phyloP scores from a whole-genome alignment of 1,284 basidiomycete species.

The Sanghuangporus baumii region DNA sequence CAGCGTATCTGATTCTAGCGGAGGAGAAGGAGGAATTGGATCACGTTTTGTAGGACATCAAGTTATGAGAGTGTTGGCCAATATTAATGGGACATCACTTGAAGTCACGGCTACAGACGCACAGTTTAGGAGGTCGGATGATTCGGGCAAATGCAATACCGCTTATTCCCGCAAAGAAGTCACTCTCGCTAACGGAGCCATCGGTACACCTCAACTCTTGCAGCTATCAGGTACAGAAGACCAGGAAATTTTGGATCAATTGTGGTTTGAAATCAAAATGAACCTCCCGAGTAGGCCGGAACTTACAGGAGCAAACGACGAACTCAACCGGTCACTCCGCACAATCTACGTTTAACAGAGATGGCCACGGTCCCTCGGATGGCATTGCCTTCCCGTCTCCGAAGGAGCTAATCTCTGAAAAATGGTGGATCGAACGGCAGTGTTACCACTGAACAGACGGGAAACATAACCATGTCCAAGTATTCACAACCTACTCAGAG shows the following conservation, averaged over 20 bases:
- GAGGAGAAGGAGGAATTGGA: conserved; percentile 30
- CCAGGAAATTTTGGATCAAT: conserved; percentile 29
- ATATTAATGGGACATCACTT: conserved; percentile 4
- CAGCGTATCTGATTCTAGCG: conserved; percentile 37
- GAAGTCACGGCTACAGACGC: conserved; percentile 19
- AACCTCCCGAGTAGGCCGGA: conserved; percentile 39
- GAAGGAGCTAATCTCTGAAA: conserved; percentile 36
- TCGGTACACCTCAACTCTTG: conserved; percentile 36
- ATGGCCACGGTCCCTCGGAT: conserved; percentile 36
- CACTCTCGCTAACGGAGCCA: conserved; percentile 30
- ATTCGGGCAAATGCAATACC: conserved; percentile 14
- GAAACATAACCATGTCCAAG: conserved; percentile 30
- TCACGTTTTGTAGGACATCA: conserved; percentile 32
- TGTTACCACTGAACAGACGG: conserved; percentile 16
- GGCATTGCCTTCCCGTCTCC: conserved; percentile 43
- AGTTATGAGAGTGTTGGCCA: conserved; percentile 24
- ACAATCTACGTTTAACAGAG: conserved; percentile 26
- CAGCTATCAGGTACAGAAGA: conserved; percentile 44
- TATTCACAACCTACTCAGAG: conserved; percentile 35
- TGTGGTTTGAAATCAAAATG: conserved; percentile 34
- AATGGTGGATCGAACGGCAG: conserved; percentile 22
- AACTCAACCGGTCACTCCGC: conserved; percentile 33
- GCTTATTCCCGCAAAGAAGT: conserved; percentile 25
- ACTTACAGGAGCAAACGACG: conserved; percentile 46
- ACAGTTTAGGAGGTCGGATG: conserved; percentile 17